Base-by-base conservation (phyloP, 2,329 filamentous ascomycete species). In the Stenocarpella maydis region DNA sequence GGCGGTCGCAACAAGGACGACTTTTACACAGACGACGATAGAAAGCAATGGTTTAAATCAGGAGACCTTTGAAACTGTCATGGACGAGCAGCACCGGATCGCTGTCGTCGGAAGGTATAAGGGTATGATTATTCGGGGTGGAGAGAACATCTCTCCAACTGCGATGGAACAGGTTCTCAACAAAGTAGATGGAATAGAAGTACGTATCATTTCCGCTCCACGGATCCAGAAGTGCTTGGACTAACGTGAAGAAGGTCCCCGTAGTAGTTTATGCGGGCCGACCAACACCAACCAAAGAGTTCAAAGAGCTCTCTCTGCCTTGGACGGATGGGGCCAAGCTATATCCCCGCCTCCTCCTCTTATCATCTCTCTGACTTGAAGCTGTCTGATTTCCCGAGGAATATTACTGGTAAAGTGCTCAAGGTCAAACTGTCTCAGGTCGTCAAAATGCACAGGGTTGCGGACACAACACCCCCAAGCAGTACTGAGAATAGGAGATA, bases 281-380 rank as follows among this genome's bases (percentile, higher is more conserved):
- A 19, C 12, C 58, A 24, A 63, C 58, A 24, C 58, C 58, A 19
- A 63, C 41, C 6, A 63, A 49, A 63, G 37, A 3, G 14, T 63
- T 63, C 8, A 41, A 63, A 49, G 41, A 63, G 15, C 58, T 63
- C 19, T 63, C 58, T 63, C 19, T 63, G 58, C n/a, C 15, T 63
- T 7, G 28, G 28, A 0, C 28, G 43, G 1, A 63, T 63, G 58
- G 58, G 58, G 28, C 58, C 58, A 34, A 63, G 58, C 28, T 49
- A 63, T 49, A 43, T 63, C 58, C 58, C 58, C n/a, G 58, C 43
- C 24, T 41, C 43, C 24, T 41, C 58, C 26, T 49, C 58, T 37
- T 63, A 63, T 37, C 58, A 37, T 28, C 58, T 63, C 14, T 49
- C 58, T 26, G 58, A 63, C n/a, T 34, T 49, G 41, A 9, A 17